Conservation (phyloP, 163 green algal genomes). For the Botryococcus braunii region DNA sequence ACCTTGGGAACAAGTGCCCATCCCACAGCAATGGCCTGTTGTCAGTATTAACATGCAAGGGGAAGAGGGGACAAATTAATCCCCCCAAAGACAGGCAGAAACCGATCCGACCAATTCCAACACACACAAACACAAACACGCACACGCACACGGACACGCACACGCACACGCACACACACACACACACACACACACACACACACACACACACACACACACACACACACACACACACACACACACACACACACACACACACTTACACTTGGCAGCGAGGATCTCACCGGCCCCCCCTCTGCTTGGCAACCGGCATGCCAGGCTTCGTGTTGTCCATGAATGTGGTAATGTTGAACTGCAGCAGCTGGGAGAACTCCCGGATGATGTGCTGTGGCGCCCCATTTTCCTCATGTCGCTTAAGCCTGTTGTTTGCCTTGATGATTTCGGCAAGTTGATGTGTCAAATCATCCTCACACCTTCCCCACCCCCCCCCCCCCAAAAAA, state of each 20-base stretch:
- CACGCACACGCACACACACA: too few relatives aligned
- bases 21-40: too few relatives aligned
- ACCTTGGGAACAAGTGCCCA: too few relatives aligned
- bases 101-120: too few relatives aligned
- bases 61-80: too few relatives aligned
- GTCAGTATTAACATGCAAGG: too few relatives aligned
- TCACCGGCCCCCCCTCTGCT: constrained; percentile 29
- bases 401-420: constrained; percentile 74
- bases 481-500: too few relatives aligned
- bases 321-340: constrained; percentile 98
- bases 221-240: not conserved
- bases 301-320: constrained; percentile 61
- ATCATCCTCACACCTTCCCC: constrained; percentile 86
- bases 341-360: constrained; percentile 93
- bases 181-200: too few relatives aligned
- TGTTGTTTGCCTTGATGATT: constrained; percentile 91
- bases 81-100: too few relatives aligned
- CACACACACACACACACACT: not conserved
- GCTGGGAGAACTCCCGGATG: constrained; percentile 70
- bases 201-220: too few relatives aligned
- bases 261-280: not conserved
- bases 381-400: constrained; percentile 89
- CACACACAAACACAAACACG: too few relatives aligned
- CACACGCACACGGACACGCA: too few relatives aligned
- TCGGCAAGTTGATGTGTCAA: constrained; percentile 95